phyloP scores from a whole-genome alignment of 2,329 filamentous ascomycete genomes.

The Chrysoporthe cubensis region DNA sequence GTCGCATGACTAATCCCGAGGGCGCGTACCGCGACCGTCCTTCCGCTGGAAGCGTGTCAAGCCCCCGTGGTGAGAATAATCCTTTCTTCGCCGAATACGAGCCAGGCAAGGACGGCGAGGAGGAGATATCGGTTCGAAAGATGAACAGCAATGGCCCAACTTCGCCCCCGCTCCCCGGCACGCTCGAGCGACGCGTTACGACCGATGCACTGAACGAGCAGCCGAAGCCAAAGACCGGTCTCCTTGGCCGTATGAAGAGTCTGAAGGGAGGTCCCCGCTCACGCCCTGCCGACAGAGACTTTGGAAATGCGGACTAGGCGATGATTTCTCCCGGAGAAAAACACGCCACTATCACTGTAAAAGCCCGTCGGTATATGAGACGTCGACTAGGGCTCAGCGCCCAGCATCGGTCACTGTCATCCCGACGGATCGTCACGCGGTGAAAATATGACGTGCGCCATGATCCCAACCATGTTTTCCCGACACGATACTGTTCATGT shows the following conservation, averaged over 20 bases:
- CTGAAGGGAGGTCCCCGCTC: constrained; percentile 66
- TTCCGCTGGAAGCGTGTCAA: constrained; percentile 36
- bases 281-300: constrained; percentile 24
- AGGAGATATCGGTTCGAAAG: constrained; percentile 50
- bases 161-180: constrained; percentile 63
- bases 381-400: neutral
- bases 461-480: neutral
- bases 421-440: neutral
- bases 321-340: neutral
- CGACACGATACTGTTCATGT: too few relatives aligned
- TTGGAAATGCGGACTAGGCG: constrained; percentile 17
- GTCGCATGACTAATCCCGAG: constrained; percentile 63
- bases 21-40: constrained; percentile 44
- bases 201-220: constrained; percentile 54
- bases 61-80: constrained; percentile 59
- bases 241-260: constrained; percentile 80
- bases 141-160: constrained; percentile 42
- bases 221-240: constrained; percentile 58
- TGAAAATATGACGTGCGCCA: neutral
- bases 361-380: neutral
- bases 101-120: constrained; percentile 58
- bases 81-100: constrained; percentile 86
- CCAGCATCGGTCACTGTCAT: neutral
- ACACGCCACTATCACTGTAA: neutral
- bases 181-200: constrained; percentile 68